Base-by-base conservation (phyloP, 768 basidiomycete genomes). In the Daedaleopsis sinensis region DNA sequence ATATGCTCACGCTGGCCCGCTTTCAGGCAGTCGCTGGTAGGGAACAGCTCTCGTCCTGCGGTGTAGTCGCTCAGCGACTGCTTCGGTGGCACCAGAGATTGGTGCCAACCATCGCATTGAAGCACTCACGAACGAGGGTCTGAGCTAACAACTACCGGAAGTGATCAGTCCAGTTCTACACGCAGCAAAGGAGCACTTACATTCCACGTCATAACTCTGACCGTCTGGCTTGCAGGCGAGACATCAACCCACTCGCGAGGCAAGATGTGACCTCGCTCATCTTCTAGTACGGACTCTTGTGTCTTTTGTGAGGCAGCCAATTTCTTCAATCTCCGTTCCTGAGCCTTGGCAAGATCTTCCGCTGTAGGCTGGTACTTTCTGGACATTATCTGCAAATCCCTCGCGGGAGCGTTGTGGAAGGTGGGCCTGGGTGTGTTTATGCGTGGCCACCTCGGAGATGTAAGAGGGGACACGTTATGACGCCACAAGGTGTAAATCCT, bases 11-110 rank as follows among this genome's bases (percentile, higher is more conserved):
- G 80, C 70, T 90, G 86, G 21, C 69, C 71, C 50, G 86, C 89
- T 73, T 91, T 93, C 50, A 96, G 77, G 69, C 93, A 94, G 69
- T 91, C 85, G 66, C 91, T 92, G n/a, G 81, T 86, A 1, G 93
- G 93, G 67, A 94, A 94, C 56, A 94, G 77, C 47, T 91, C 86
- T 37, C 93, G 84, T 46, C 92, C 91, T 93, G 64, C 19, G 59
- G 15, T 57, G 36, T 27, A 43, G 47, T 24, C 23, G 52, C 42
- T 46, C 10, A 15, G 21, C 27, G 7, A 32, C 4, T 7, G 7
- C 27, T 3, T 32, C 27, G 27, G 27, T 32, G 27, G 27, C 27
- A 32, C 27, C 27, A 7, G 27, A 32, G 49, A 21, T 52, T 42
- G 24, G 35, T 35, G 43, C 48, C 58, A 15, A 52, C 32, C 16